These are phyloP conservation scores for Colletotrichum lini DNA, from an alignment of 2,329 filamentous ascomycete genomes.

Conservation along the genomic window DNA sequence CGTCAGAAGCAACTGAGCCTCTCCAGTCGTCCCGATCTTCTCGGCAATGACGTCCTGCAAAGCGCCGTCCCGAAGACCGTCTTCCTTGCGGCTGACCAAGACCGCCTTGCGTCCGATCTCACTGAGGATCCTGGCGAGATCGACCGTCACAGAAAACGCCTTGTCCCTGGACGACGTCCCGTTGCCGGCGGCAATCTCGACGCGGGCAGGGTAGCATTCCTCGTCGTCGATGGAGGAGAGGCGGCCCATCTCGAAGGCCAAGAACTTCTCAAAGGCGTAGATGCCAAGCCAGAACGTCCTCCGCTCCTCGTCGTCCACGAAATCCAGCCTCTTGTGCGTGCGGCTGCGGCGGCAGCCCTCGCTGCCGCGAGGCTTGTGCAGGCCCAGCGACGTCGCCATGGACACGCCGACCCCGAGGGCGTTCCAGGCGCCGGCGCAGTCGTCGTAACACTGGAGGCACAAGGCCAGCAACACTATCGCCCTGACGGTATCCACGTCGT, in stretches of 20 bases:
- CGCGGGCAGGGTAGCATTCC: slow-evolving; percentile 23
- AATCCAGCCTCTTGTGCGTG: not conserved
- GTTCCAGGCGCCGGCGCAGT: slow-evolving; percentile 47
- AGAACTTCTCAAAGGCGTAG: slow-evolving; percentile 31
- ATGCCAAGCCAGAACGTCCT: slow-evolving; percentile 25
- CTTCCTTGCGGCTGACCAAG: slow-evolving; percentile 29
- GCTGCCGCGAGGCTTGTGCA: slow-evolving; percentile 41
- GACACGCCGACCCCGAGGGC: slow-evolving; percentile 45
- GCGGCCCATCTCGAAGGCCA: slow-evolving; percentile 35
- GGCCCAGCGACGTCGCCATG: slow-evolving; percentile 46
- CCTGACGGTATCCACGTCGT: slow-evolving; percentile 43
- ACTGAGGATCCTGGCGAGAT: slow-evolving; percentile 29
- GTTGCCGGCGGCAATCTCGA: not conserved
- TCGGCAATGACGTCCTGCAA: slow-evolving; percentile 29
- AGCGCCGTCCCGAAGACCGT: slow-evolving; percentile 6
- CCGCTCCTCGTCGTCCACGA: slow-evolving; percentile 19
- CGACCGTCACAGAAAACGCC: slow-evolving; percentile 14
- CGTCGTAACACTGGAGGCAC: slow-evolving; percentile 41
- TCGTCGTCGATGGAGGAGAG: slow-evolving; percentile 34
- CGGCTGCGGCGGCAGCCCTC: not conserved
- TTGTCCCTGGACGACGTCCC: slow-evolving; percentile 15
- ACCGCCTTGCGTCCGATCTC: slow-evolving; percentile 33
- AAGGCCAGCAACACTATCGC: slow-evolving; percentile 43
- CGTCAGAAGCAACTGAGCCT: slow-evolving; percentile 32
- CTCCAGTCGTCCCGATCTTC: slow-evolving; percentile 33